A percentile compares a stretch with the other conserved stretches of the same genome.
phyloP scores from a whole-genome alignment of 257 asterid species.

The Solanum microdontum region DNA sequence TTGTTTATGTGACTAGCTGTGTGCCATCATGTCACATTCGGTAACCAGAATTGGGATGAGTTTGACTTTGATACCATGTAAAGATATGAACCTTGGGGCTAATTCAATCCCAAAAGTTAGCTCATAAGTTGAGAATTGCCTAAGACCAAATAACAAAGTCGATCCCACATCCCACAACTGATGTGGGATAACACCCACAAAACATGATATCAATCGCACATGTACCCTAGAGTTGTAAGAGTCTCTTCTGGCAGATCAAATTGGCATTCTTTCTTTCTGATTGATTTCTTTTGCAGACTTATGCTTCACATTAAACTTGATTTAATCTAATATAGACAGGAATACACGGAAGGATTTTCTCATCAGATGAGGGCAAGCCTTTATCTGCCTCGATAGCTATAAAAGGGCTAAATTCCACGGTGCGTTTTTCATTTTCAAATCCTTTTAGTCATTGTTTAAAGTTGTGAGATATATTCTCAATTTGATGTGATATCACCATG shows the following conservation, averaged over 20 bases:
- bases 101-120: neutral
- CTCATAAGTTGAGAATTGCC: neutral
- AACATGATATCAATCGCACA: neutral
- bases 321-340: conserved; percentile 23
- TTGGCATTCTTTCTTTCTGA: neutral
- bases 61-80: neutral
- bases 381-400: conserved; percentile 31
- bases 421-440: neutral
- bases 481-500: neutral
- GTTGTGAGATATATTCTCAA: neutral
- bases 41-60: neutral
- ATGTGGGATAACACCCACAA: neutral
- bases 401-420: conserved; percentile 35
- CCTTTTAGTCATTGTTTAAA: neutral
- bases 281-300: neutral
- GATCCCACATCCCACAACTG: neutral
- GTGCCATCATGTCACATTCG: neutral
- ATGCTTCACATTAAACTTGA: neutral
- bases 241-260: neutral
- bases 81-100: neutral
- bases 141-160: neutral
- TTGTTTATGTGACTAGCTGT: neutral
- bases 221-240: neutral
- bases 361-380: conserved; percentile 36
- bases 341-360: conserved; percentile 35